These are phyloP conservation scores for Aspergillus japonicus DNA, from an alignment of 2,329 filamentous ascomycete species.

Conservation along the genomic window DNA sequence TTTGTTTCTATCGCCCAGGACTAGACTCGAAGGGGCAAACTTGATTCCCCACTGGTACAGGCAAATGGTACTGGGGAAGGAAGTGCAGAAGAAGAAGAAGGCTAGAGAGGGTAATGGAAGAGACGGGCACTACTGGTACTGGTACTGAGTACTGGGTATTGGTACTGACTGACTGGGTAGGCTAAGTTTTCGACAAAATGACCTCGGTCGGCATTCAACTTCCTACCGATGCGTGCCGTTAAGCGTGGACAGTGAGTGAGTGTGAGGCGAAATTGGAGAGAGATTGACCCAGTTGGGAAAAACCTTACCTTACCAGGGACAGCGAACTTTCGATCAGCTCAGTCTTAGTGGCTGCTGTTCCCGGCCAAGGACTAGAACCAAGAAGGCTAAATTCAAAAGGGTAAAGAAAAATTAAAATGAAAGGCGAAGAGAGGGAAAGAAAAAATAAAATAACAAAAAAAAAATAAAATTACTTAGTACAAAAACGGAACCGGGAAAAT, in stretches of 20 bases:
- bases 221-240: slow-evolving; percentile 20
- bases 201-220: slow-evolving; percentile 7
- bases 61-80: slow-evolving; percentile 9
- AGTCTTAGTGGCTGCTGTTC: slow-evolving; percentile 21
- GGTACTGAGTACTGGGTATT: no score
- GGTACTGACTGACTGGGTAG: background rate
- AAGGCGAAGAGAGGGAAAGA: background rate
- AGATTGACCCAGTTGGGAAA: background rate
- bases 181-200: slow-evolving; percentile 9
- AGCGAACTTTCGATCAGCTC: background rate
- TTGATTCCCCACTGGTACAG: slow-evolving; percentile 2
- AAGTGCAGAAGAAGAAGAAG: background rate
- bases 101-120: slow-evolving; percentile 14
- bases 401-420: background rate
- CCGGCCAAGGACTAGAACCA: slow-evolving; percentile 16
- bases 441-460: background rate
- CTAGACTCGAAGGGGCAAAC: slow-evolving; percentile 15
- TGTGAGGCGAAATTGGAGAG: slow-evolving; percentile 9
- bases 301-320: slow-evolving; percentile 19
- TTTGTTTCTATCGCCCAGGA: slow-evolving; percentile 16
- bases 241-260: slow-evolving; percentile 19
- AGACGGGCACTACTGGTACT: no score
- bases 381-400: background rate
- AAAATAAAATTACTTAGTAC: background rate
- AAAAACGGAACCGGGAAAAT: no score